phyloP scores from a whole-genome alignment of 129 eudicot species.

The Scalesia atractyloides region DNA sequence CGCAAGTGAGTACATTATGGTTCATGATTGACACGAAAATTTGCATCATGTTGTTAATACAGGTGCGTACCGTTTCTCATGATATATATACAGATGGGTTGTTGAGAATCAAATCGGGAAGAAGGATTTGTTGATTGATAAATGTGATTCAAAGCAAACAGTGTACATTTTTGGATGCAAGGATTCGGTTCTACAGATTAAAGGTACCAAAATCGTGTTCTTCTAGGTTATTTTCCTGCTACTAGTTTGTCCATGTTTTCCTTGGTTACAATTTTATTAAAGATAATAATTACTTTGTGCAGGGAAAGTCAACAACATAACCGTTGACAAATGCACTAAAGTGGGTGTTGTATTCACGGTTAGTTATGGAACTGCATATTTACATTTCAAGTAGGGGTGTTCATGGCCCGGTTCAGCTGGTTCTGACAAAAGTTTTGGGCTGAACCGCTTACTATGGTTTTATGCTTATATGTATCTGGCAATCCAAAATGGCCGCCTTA shows the following conservation, averaged over 20 bases:
- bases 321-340: constrained; percentile 93
- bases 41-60: neutral
- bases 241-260: neutral
- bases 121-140: constrained; percentile 72
- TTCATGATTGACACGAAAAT: constrained; percentile 2
- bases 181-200: constrained; percentile 85
- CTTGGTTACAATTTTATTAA: constrained; percentile 1
- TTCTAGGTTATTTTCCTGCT: neutral
- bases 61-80: constrained; percentile 7
- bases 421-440: neutral
- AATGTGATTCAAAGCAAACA: constrained; percentile 85
- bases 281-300: constrained; percentile 32
- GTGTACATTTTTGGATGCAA: constrained; percentile 91
- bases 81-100: constrained; percentile 65
- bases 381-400: neutral
- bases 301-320: constrained; percentile 95
- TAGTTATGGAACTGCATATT: constrained; percentile 28
- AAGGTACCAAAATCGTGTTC: constrained; percentile 45
- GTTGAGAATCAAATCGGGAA: constrained; percentile 92
- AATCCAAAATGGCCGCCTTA: neutral
- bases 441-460: neutral
- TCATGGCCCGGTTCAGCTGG: neutral
- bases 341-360: constrained; percentile 92
- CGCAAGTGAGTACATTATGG: constrained; percentile 74
- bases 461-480: neutral